Evolutionary conservation across 2,329 filamentous ascomycete species (phyloP).

Genomic region (Sarocladium oryzae): DNA sequence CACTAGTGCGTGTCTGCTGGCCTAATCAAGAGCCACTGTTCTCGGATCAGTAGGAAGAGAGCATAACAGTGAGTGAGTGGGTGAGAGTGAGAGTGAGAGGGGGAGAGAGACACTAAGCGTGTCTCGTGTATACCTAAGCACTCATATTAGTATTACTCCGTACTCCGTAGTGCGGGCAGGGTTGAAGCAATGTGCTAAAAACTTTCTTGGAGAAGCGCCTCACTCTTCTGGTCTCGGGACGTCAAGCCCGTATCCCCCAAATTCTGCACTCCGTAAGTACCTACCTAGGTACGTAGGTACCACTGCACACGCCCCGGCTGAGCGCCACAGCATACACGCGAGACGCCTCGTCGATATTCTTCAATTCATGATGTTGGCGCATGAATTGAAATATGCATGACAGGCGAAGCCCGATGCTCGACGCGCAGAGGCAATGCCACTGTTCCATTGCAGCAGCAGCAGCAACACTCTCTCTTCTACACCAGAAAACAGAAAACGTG

Average conservation of each 20-base stretch:
- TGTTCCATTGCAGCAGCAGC: not conserved
- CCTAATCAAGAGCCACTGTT: too few relatives aligned
- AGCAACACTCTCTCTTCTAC: too few relatives aligned
- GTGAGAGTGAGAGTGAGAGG: not conserved
- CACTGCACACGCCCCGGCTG: too few relatives aligned
- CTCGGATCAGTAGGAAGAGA: too few relatives aligned
- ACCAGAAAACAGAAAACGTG: not conserved
- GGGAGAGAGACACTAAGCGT: not conserved
- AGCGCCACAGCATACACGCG: slow-evolving; percentile 2
- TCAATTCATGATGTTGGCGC: not conserved
- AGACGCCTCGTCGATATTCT: not conserved
- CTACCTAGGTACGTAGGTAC: too few relatives aligned
- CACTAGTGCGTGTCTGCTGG: not conserved
- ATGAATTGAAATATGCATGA: not conserved
- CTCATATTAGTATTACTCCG: too few relatives aligned
- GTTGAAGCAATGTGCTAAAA: too few relatives aligned
- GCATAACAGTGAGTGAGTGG: too few relatives aligned
- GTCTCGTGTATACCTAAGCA: too few relatives aligned
- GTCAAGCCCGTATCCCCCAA: not conserved
- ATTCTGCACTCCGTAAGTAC: too few relatives aligned
- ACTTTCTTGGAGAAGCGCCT: not conserved
- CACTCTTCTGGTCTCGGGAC: not conserved
- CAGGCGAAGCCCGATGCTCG: not conserved
- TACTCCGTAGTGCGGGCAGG: too few relatives aligned
- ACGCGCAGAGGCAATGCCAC: not conserved